Conservation (phyloP, 2,329 filamentous ascomycete species). For the Aspergillus novoparasiticus region DNA sequence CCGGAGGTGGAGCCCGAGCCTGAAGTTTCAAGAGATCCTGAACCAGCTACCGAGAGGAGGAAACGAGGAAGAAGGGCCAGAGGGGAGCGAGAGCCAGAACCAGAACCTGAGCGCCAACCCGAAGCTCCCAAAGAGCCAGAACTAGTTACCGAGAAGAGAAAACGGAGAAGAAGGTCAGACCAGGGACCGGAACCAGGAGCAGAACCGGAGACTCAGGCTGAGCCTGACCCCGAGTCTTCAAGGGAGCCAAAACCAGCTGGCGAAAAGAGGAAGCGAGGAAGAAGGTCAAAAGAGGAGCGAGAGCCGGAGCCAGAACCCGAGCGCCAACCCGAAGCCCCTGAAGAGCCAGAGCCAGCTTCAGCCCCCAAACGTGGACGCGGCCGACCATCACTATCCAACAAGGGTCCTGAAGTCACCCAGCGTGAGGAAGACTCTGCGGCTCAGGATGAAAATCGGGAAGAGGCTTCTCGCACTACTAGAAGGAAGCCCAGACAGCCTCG, state of each 20-base stretch:
- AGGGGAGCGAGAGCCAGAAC: background rate
- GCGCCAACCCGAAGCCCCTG: background rate
- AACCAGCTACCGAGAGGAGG: background rate
- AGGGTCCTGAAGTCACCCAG: slow-evolving; percentile 12
- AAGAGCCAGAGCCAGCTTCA: background rate
- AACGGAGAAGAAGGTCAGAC: background rate
- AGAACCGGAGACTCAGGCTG: background rate
- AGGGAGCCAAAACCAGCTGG: background rate
- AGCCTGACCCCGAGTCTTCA: background rate
- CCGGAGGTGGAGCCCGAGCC: slow-evolving; percentile 5
- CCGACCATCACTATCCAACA: slow-evolving; percentile 15
- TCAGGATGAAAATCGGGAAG: slow-evolving; percentile 9
- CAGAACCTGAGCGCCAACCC: background rate
- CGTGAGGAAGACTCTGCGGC: slow-evolving; percentile 13
- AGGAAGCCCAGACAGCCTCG: slow-evolving; percentile 32
- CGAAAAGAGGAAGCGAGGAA: background rate
- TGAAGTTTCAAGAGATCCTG: slow-evolving; percentile 6
- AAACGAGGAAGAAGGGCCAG: background rate
- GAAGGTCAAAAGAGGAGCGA: background rate
- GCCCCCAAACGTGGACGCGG: slow-evolving; percentile 19
- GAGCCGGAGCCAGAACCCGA: background rate
- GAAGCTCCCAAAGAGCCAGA: background rate
- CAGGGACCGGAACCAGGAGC: background rate
- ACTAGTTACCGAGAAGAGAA: slow-evolving; percentile 1
- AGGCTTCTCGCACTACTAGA: slow-evolving; percentile 15